Conservation (phyloP, 768 basidiomycete genomes). For the Lactarius trivialis region DNA sequence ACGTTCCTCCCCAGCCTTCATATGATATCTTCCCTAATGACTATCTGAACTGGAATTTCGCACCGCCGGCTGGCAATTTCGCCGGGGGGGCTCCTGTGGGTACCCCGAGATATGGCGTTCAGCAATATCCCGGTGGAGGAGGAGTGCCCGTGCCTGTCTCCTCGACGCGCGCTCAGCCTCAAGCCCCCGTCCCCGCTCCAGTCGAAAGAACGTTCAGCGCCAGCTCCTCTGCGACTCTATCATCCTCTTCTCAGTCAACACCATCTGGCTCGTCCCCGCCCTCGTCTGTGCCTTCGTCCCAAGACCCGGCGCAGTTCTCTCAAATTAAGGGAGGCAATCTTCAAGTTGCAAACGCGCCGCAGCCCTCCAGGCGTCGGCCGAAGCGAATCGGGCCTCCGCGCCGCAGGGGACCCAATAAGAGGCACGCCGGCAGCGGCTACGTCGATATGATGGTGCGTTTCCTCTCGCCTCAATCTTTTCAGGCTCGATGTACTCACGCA, state of each 20-base stretch:
- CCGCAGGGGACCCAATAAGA: background rate
- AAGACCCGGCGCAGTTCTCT: background rate
- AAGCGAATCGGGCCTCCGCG: background rate
- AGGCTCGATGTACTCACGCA: background rate
- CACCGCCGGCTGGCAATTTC: background rate
- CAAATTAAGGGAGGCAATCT: too few relatives aligned
- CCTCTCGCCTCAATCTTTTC: too few relatives aligned
- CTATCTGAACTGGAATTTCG: background rate
- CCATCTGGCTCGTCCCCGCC: background rate
- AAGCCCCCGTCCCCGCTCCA: background rate
- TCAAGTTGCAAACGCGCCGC: background rate
- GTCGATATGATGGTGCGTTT: constrained; percentile 2
- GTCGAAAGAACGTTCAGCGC: background rate
- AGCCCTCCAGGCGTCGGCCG: background rate
- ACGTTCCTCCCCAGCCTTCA: background rate
- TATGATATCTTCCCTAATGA: background rate
- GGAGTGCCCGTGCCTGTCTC: too few relatives aligned
- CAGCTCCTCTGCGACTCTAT: background rate
- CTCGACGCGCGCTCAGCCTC: too few relatives aligned
- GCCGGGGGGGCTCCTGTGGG: background rate
- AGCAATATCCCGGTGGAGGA: background rate
- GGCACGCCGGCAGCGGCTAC: background rate
- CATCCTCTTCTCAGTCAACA: background rate
- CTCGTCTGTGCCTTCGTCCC: background rate
- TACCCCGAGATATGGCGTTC: background rate